Evolutionary conservation across 495 filamentous ascomycete genomes (phyloP), one percentile per base, ranked within the genome.

Genomic region (Tirmania nivea): DNA sequence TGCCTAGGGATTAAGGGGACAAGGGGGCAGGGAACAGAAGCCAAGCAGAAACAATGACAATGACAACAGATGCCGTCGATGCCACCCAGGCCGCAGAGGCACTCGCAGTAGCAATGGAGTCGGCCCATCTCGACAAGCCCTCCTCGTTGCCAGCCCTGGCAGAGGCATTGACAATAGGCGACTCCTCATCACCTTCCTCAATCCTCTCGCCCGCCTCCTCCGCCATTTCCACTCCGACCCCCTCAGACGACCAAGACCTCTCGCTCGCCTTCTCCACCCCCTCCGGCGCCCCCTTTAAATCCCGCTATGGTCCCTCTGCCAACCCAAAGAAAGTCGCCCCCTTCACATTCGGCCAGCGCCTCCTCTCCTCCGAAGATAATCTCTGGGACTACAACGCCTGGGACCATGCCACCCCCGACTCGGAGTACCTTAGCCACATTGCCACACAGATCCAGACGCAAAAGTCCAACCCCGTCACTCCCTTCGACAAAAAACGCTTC

Each of bases 351-450:
- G 90, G 90, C 52, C 88, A 84, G 10, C 86, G 90, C 49, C 79
- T 75, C 59, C 79, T 97, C 39, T 76, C 81, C 57, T 69, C 86
- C 60, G 75, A 78, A 59, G 85, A 92, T 68, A 75, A 95, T 61
- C 80, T 92, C 58, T 96, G 83, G 69, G 81, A 88, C 63, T 89
- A 87, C 78, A 97, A 97, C 66, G 90, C 90, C 39, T 97, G 90
- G 90, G 90, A 97, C 67, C 88, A 96, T 63, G 90, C 96, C 62
- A 78, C 83, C 60, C 81, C 86, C 56, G 86, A 94, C 64, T 76
- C 83, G 53, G 70, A 78, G 25, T 95, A 92, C 73, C 78, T 78
- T 58, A 77, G 80, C 52, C 89, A 86, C 66, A 80, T 86, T 47
- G 75, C 84, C 62, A 65, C 75, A 54, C 90, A 96, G 66, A 88